Evolutionary conservation across 345 rosid genomes (phyloP).

Genomic region (Lagerstroemia speciosa): DNA sequence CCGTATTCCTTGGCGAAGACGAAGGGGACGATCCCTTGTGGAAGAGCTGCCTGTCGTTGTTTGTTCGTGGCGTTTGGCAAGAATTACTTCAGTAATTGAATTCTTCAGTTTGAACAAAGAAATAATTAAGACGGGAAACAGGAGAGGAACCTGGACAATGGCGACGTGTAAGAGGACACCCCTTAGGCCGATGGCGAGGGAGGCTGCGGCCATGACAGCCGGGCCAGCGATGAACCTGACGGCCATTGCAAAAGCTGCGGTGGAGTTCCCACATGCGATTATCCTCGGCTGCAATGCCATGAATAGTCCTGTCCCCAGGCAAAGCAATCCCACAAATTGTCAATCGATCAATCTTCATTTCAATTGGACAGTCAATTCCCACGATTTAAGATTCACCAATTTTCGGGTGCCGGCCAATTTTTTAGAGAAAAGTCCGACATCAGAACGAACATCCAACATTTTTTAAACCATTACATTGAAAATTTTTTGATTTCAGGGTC

Average conservation of each 20-base stretch:
- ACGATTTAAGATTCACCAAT: no score
- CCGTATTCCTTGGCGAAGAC: conserved; percentile 82
- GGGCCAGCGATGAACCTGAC: conserved; percentile 97
- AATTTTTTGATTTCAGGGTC: no score
- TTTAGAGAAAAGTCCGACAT: not conserved
- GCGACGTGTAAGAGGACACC: conserved; percentile 87
- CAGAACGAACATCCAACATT: no score
- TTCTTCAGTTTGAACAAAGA: conserved; percentile 3
- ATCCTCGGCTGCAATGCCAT: conserved; percentile 99
- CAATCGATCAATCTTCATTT: not conserved
- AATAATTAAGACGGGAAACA: not conserved
- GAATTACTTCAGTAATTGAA: no score
- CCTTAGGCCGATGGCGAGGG: conserved; percentile 77
- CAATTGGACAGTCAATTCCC: no score
- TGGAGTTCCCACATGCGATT: conserved; percentile 94
- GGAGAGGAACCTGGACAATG: conserved; percentile 65
- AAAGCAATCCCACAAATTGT: not conserved
- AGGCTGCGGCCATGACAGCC: conserved; percentile 97
- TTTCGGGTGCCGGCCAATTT: not conserved
- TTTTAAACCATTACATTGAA: no score
- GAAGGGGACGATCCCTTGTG: conserved; percentile 81
- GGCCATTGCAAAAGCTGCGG: conserved; percentile 82
- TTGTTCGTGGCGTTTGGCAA: not conserved
- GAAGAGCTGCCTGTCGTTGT: conserved; percentile 60
- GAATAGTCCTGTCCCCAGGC: conserved; percentile 61